Conservation (phyloP, 805 yeast genomes). For the Wickerhamiella nectarea region DNA sequence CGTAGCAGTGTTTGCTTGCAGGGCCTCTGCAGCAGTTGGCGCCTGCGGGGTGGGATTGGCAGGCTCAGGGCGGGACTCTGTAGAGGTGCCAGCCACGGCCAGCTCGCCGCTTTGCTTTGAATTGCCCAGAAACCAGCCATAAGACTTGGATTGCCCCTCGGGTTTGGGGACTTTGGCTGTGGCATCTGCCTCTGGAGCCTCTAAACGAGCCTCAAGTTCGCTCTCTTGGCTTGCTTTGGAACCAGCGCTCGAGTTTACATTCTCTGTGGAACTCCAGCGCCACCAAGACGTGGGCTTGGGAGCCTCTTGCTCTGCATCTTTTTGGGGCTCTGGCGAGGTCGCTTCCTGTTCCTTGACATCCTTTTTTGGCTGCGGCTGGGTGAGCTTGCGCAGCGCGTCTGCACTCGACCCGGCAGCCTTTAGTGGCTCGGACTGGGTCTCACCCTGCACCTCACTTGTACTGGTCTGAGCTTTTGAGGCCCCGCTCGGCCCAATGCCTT, state of each 20-base stretch:
- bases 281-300: not conserved
- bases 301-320: not conserved
- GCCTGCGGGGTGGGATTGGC: constrained; percentile 14
- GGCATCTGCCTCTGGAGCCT: not conserved
- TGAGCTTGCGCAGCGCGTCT: not conserved
- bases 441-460: not conserved
- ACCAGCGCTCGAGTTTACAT: no score
- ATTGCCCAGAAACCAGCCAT: constrained; percentile 13
- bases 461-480: no score
- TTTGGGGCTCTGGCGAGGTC: not conserved
- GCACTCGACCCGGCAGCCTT: not conserved
- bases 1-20: constrained; percentile 17
- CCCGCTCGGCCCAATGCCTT: no score
- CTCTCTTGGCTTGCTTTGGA: not conserved
- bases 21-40: not conserved
- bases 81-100: constrained; percentile 24
- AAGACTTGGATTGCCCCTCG: not conserved
- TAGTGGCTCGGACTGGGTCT: not conserved
- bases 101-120: constrained; percentile 17
- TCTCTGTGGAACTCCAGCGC: no score
- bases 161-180: not conserved
- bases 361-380: not conserved
- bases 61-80: constrained; percentile 21
- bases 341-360: no score
- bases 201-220: not conserved